Percentiles rank a stretch among this genome's conserved stretches.
Evolutionary conservation across 2,329 filamentous ascomycete species (phyloP).

Genomic region (Xylaria sp.): DNA sequence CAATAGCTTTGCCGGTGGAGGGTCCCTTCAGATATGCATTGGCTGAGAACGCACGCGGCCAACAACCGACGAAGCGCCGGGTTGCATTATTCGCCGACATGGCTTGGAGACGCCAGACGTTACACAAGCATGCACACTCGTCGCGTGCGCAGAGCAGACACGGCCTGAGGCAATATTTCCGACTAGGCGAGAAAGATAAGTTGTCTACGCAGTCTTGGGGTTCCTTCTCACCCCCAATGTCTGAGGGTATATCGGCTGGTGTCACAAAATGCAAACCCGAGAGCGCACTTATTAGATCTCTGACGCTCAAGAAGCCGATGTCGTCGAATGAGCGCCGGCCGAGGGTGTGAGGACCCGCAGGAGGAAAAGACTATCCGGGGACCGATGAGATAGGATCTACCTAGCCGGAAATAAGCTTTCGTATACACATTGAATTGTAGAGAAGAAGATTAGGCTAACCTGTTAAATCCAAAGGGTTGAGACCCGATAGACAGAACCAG

Average conservation of each 20-base stretch:
- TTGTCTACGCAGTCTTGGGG: neutral
- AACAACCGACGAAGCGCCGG: slow-evolving; percentile 30
- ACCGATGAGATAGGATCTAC: slow-evolving; percentile 10
- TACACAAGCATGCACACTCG: slow-evolving; percentile 21
- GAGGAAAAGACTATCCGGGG: slow-evolving; percentile 32
- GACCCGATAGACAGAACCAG: slow-evolving; percentile 12
- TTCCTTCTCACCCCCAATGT: neutral
- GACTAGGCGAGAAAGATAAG: neutral
- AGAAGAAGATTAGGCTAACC: neutral
- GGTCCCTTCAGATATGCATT: slow-evolving; percentile 25
- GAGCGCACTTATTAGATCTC: neutral
- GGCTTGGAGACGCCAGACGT: slow-evolving; percentile 3
- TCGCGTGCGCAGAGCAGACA: neutral
- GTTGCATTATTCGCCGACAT: slow-evolving; percentile 32
- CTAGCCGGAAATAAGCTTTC: neutral
- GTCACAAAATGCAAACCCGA: slow-evolving; percentile 1
- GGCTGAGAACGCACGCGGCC: slow-evolving; percentile 27
- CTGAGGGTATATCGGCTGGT: neutral
- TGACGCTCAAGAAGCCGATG: neutral
- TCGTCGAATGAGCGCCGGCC: slow-evolving; percentile 6
- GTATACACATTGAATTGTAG: neutral
- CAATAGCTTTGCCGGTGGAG: slow-evolving; percentile 6
- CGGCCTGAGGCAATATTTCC: neutral
- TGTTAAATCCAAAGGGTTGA: slow-evolving; percentile 7
- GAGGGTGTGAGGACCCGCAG: neutral